Base-by-base conservation (phyloP, 306 rosid genomes). In the Prunus mume region DNA sequence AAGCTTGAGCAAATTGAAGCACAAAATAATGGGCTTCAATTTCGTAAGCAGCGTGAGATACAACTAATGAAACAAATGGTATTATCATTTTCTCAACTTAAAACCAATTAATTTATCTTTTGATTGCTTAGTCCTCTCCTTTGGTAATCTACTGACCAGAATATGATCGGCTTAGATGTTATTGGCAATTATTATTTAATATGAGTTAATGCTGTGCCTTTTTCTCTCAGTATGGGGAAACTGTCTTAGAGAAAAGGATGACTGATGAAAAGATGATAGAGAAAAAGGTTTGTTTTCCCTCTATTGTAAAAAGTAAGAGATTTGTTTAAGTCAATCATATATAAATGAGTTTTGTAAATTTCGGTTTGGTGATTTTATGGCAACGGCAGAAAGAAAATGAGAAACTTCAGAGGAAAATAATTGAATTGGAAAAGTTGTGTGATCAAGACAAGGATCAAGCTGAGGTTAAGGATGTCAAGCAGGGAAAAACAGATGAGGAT, bases 381-480 rank as follows among this genome's bases (percentile, higher is more conserved):
- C 55, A 32, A 51, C 76, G 73, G 79, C 88, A 93, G 97, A 82
- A 73, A 79, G 81, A 85, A 82, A 91, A 90, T 86, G 90, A 87
- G 78, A 61, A 86, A 62, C 84, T 86, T 46, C 87, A 79, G 41
- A 56, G 65, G 68, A 77, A 74, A 72, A 87, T 91, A 73, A 60
- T 86, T 69, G 93, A 83, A 12, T 80, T 93, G 68, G 86, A 93
- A 83, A 82, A 83, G 74, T 43, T 49, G 52, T 14, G 13, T 49
- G 93, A 91, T 83, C 85, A 10, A 89, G 83, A 79, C 92, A 88
- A 73, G 78, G 86, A 52, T 90, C 75, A 89, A 87, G 60, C 74
- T 91, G 73, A 81, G 84, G 19, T 79, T 89, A 32, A 80, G 86
- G 80, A 34, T 65, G 27, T 9, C 28, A 19, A 56, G 27, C 1